Conservation (phyloP, 257 asterid species). For the Solanum infundibuliforme region DNA sequence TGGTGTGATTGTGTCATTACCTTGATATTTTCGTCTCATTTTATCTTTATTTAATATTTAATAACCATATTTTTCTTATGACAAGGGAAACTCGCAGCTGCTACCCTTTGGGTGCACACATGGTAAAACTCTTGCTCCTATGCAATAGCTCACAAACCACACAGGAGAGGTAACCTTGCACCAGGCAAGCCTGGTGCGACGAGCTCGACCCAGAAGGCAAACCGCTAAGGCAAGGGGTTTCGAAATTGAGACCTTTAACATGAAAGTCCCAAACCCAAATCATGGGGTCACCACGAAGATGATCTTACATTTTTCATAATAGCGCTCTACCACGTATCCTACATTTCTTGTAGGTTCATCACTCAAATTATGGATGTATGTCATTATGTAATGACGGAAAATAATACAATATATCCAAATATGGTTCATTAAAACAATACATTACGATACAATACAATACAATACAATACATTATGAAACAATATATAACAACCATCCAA, state of each 20-base stretch:
- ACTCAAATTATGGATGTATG: neutral
- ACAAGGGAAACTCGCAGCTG: too few species aligned
- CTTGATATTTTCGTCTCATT: neutral
- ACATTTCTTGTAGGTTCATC: neutral
- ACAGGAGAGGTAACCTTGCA: neutral
- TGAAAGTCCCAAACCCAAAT: too few species aligned
- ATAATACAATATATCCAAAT: too few species aligned
- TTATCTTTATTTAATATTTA: too few species aligned
- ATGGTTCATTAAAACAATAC: neutral
- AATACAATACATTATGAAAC: neutral
- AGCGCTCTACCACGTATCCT: neutral
- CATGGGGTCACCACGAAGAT: neutral
- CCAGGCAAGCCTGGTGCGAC: too few species aligned
- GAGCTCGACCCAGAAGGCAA: neutral
- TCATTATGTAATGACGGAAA: too few species aligned
- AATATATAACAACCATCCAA: neutral
- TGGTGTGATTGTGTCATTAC: neutral
- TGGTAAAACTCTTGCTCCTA: accelerated
- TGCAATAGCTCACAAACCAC: neutral
- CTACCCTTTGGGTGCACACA: too few species aligned
- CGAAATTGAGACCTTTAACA: too few species aligned
- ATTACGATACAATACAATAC: too few species aligned
- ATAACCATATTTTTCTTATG: too few species aligned
- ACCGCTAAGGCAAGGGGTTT: neutral
- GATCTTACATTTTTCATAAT: neutral